Conservation (phyloP, 1,139 yeast species). For the Torulaspora globosa region DNA sequence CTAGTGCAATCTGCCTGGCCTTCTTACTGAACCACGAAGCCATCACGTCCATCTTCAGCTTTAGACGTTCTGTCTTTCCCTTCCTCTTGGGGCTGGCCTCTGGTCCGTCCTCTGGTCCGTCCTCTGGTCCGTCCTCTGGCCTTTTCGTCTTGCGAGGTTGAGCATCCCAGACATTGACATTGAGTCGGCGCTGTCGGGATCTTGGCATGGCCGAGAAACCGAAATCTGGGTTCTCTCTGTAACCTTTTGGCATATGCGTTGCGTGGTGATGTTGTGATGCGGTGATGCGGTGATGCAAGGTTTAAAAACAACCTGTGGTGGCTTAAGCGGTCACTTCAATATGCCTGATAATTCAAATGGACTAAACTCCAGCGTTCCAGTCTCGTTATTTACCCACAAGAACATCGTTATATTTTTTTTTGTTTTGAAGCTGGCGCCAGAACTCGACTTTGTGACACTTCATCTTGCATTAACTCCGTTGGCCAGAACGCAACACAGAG, state of each 20-base stretch:
- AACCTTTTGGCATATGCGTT: slow-evolving; percentile 2
- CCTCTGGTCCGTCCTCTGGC: neutral
- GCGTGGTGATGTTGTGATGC: neutral
- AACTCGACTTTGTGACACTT: slow-evolving; percentile 1
- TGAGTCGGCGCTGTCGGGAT: neutral
- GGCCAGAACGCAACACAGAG: too few species aligned
- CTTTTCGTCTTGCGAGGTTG: neutral
- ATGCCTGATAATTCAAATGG: too few species aligned
- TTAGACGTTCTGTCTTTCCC: neutral
- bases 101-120: neutral
- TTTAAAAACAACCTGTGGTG: too few species aligned
- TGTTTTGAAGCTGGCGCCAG: neutral
- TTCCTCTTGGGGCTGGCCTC: neutral
- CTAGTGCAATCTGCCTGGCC: neutral
- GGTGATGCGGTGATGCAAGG: neutral
- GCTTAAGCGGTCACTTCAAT: too few species aligned
- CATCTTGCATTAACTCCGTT: neutral
- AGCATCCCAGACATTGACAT: neutral
- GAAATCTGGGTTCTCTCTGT: slow-evolving; percentile 1
- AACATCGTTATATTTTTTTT: neutral
- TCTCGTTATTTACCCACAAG: too few species aligned
- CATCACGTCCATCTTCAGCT: neutral
- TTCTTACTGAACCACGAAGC: neutral
- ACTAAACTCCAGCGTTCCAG: too few species aligned
- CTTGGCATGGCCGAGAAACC: neutral